Evolutionary conservation across 768 basidiomycete genomes (phyloP).

Genomic region (Tylopilus subfusipes): DNA sequence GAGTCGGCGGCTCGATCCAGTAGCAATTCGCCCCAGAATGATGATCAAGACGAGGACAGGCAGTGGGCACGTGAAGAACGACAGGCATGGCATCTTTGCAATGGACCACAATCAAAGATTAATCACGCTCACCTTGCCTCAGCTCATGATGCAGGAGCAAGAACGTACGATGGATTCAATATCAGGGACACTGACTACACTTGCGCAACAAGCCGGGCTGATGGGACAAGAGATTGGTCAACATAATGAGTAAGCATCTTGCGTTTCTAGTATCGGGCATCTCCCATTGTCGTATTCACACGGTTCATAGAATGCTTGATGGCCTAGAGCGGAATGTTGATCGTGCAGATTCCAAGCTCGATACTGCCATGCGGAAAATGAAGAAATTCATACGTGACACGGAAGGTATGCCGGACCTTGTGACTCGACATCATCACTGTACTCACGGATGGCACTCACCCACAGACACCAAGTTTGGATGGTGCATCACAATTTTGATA

Average conservation of each 20-base stretch:
- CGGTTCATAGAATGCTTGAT: constrained; percentile 61
- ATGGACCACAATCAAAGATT: not conserved
- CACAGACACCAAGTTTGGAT: constrained; percentile 80
- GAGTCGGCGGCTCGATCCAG: constrained; percentile 11
- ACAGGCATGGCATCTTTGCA: constrained; percentile 46
- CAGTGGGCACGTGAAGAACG: constrained; percentile 87
- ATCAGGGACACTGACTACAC: constrained; percentile 76
- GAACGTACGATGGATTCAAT: constrained; percentile 88
- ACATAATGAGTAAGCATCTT: constrained; percentile 76
- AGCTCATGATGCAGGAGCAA: constrained; percentile 88
- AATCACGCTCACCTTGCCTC: constrained; percentile 4
- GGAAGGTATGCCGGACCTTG: constrained; percentile 46
- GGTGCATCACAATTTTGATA: constrained; percentile 85
- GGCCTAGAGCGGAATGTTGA: constrained; percentile 77
- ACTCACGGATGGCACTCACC: constrained; percentile 1
- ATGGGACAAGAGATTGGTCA: constrained; percentile 93
- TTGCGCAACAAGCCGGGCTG: constrained; percentile 87
- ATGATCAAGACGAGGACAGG: constrained; percentile 60
- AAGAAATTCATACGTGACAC: constrained; percentile 81
- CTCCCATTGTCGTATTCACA: not conserved
- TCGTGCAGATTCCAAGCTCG: constrained; percentile 60
- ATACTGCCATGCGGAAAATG: constrained; percentile 63
- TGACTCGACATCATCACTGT: not conserved
- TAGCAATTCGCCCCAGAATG: constrained; percentile 13
- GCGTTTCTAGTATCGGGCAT: constrained; percentile 8